Conservation (phyloP, 352 stramenopile genomes). For the Blastocystis sp. region DNA sequence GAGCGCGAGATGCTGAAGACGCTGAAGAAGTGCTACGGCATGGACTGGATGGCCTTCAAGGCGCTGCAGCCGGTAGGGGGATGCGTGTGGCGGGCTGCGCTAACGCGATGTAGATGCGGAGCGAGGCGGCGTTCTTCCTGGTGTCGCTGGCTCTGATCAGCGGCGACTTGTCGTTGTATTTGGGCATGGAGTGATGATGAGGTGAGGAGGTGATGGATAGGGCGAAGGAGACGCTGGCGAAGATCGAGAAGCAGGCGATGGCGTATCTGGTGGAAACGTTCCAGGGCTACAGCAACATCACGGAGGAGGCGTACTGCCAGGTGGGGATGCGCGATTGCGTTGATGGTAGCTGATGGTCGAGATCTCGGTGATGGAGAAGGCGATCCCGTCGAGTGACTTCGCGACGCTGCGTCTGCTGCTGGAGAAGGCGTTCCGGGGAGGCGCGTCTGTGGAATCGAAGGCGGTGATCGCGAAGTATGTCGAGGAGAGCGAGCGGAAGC, state of each 20-base stretch:
- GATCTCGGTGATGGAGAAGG: constrained; percentile 51
- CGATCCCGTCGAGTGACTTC: constrained; percentile 9
- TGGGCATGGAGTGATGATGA: neutral
- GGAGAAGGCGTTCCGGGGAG: constrained; percentile 11
- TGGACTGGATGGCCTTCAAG: constrained; percentile 17
- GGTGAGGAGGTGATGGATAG: neutral
- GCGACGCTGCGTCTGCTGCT: constrained; percentile 5
- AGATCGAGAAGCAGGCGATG: constrained; percentile 11
- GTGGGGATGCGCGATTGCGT: neutral
- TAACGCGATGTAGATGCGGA: neutral
- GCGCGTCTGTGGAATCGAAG: neutral
- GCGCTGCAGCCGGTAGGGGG: constrained; percentile 20
- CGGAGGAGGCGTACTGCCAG: constrained; percentile 55
- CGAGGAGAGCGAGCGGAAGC: neutral
- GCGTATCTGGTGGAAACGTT: constrained; percentile 9
- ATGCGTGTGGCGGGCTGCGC: neutral
- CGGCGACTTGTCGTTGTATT: constrained; percentile 35
- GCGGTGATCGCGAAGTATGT: constrained; percentile 57
- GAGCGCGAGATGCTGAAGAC: neutral
- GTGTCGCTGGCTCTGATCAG: constrained; percentile 29
- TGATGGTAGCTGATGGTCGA: constrained; percentile 23
- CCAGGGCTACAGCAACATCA: constrained; percentile 15
- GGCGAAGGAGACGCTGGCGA: neutral
- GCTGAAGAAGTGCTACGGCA: neutral
- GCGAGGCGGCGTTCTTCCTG: constrained; percentile 38